Evolutionary conservation across 1,284 basidiomycete species (phyloP).

Genomic region (Apiotrichum akiyoshidainum): DNA sequence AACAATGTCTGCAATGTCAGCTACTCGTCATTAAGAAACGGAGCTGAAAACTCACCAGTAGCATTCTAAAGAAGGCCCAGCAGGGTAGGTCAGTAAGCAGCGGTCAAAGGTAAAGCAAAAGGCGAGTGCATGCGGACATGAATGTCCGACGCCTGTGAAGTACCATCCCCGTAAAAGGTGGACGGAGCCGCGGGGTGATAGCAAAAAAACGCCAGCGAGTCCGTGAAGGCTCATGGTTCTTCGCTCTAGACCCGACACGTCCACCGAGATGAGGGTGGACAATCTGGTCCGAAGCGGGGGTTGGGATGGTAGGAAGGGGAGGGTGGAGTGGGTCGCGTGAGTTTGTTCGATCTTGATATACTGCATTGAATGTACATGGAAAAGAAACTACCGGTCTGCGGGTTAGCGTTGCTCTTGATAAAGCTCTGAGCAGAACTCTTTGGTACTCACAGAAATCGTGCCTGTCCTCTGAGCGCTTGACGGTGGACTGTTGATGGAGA

Average conservation of each 20-base stretch:
- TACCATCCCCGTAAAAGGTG: slow-evolving; percentile 21
- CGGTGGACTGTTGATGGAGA: slow-evolving; percentile 66
- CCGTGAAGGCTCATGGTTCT: slow-evolving; percentile 16
- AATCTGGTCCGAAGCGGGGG: slow-evolving; percentile 10
- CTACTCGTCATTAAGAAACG: neutral
- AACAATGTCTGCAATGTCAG: slow-evolving; percentile 4
- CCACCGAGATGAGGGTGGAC: slow-evolving; percentile 26
- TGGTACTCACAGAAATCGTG: slow-evolving; percentile 83
- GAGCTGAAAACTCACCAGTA: slow-evolving; percentile 1
- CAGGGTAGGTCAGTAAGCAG: neutral
- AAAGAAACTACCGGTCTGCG: slow-evolving; percentile 34
- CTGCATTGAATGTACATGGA: slow-evolving; percentile 20
- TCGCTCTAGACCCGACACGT: slow-evolving; percentile 22
- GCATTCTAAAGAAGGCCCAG: neutral
- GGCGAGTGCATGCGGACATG: slow-evolving; percentile 9
- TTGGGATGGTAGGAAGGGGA: slow-evolving; percentile 3
- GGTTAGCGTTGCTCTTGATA: slow-evolving; percentile 6
- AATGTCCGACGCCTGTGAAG: slow-evolving; percentile 29
- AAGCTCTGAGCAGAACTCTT: neutral
- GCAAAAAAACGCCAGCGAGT: slow-evolving; percentile 23
- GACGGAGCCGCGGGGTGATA: slow-evolving; percentile 19
- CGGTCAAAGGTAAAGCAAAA: neutral
- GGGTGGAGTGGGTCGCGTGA: neutral
- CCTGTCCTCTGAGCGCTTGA: slow-evolving; percentile 89
- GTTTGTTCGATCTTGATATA: slow-evolving; percentile 8